Percentiles rank a stretch among this genome's conserved stretches.
These are phyloP conservation scores for Thelonectria olida DNA, from an alignment of 2,329 filamentous ascomycete genomes.

Conservation along the genomic window DNA sequence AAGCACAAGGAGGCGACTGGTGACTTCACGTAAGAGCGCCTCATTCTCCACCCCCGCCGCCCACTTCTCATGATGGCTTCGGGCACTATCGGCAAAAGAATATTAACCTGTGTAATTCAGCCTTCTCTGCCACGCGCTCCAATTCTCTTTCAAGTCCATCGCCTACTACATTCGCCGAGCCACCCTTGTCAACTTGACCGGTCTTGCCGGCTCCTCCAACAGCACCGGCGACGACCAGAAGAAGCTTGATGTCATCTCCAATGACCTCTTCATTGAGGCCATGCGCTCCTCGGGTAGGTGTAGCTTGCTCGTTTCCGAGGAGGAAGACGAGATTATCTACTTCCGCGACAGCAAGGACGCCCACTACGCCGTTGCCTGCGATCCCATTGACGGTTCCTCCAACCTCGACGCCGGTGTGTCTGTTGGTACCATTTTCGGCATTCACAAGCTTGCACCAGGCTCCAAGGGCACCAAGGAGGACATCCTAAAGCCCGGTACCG, in stretches of 20 bases:
- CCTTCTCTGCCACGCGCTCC: constrained; percentile 94
- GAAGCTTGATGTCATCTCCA: constrained; percentile 99
- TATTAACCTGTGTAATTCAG: constrained; percentile 56
- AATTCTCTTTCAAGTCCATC: constrained; percentile 99
- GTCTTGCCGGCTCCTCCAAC: constrained; percentile 93
- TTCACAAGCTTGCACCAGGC: constrained; percentile 87
- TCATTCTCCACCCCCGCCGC: not conserved
- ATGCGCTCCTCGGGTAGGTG: constrained; percentile 95
- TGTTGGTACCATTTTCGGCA: constrained; percentile 95
- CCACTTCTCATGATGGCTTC: constrained; percentile 3
- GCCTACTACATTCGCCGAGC: constrained; percentile 98
- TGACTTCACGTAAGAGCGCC: constrained; percentile 87
- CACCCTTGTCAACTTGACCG: constrained; percentile 93
- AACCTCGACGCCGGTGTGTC: constrained; percentile 98
- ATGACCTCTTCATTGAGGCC: constrained; percentile 95
- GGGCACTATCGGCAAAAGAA: constrained; percentile 18
- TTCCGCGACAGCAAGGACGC: constrained; percentile 80
- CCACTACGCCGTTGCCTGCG: constrained; percentile 96
- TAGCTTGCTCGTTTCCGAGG: constrained; percentile 93
- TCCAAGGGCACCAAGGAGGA: constrained; percentile 82
- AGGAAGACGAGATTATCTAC: constrained; percentile 91
- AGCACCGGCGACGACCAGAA: constrained; percentile 98
- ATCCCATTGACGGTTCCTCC: constrained; percentile 97
- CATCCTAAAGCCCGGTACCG: constrained; percentile 87
- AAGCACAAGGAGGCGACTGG: constrained; percentile 96